A percentile compares a stretch with the other conserved stretches of the same genome.
phyloP scores from a whole-genome alignment of 305 asterid genomes.

The Rubia tinctorum region DNA sequence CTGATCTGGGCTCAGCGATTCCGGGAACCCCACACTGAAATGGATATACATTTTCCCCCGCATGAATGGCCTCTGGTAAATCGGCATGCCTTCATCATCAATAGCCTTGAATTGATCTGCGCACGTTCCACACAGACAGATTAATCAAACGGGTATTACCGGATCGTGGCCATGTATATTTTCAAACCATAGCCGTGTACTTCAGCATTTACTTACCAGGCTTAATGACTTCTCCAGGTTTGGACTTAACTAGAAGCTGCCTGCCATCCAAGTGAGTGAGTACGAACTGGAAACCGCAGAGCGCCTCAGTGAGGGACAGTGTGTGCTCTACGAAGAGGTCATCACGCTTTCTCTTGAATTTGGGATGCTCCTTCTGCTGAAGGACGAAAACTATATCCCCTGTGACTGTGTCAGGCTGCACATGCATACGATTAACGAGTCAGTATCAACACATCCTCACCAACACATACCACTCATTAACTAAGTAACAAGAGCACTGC shows the following conservation, averaged over 20 bases:
- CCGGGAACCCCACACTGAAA: slow-evolving; percentile 52
- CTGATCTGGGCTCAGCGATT: slow-evolving; percentile 35
- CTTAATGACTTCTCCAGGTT: slow-evolving; percentile 77
- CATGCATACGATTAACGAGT: neutral
- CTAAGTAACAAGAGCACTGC: neutral
- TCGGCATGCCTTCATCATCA: slow-evolving; percentile 62
- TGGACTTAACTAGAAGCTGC: slow-evolving; percentile 66
- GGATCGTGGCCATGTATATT: neutral
- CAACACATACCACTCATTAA: neutral
- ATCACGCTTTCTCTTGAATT: slow-evolving; percentile 73
- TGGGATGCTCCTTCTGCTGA: slow-evolving; percentile 81
- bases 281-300: slow-evolving; percentile 80
- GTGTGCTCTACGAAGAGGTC: slow-evolving; percentile 77
- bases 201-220: slow-evolving; percentile 46
- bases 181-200: neutral
- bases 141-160: neutral
- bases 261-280: slow-evolving; percentile 69
- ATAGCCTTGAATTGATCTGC: slow-evolving; percentile 52
- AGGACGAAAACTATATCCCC: slow-evolving; percentile 80
- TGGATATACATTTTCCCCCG: slow-evolving; percentile 52
- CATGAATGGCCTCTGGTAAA: slow-evolving; percentile 56
- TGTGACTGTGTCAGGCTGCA: slow-evolving; percentile 75
- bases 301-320: slow-evolving; percentile 60
- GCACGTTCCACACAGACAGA: neutral
- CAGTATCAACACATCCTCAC: neutral